A percentile compares a stretch with the other conserved stretches of the same genome.
phyloP scores from a whole-genome alignment of 371 early-diverging fungal genomes.

The Fennellomyces sp. region DNA sequence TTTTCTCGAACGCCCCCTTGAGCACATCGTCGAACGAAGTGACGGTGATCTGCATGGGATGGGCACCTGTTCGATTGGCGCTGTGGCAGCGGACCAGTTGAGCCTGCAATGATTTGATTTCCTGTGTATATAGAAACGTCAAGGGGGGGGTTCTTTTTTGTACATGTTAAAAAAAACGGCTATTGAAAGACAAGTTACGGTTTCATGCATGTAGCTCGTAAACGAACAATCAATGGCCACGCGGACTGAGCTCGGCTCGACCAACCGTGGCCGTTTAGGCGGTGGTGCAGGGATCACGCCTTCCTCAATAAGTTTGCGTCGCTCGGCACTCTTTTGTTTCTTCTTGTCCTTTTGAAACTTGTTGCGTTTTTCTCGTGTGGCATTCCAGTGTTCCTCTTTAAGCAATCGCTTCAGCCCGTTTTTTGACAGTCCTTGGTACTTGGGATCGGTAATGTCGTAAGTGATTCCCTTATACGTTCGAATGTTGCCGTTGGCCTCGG shows the following conservation, averaged over 20 bases:
- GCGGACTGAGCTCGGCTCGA: slow-evolving; percentile 30
- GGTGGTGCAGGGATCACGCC: slow-evolving; percentile 33
- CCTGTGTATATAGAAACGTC: slow-evolving; percentile 13
- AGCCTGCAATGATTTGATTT: slow-evolving; percentile 66
- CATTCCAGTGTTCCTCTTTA: slow-evolving; percentile 42
- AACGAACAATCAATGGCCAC: slow-evolving; percentile 79
- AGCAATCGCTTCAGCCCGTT: slow-evolving; percentile 44
- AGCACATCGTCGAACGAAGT: slow-evolving; percentile 48
- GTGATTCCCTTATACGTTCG: slow-evolving; percentile 30
- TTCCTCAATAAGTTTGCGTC: slow-evolving; percentile 29
- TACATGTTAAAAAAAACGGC: neutral
- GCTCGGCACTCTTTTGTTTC: slow-evolving; percentile 35
- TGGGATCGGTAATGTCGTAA: slow-evolving; percentile 48
- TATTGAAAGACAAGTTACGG: slow-evolving; percentile 35
- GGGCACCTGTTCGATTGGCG: slow-evolving; percentile 54
- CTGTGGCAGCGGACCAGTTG: slow-evolving; percentile 75
- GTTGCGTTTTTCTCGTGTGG: slow-evolving; percentile 26
- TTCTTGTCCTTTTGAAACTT: slow-evolving; percentile 32
- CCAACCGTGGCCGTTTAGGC: slow-evolving; percentile 32
- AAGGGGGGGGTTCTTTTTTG: neutral
- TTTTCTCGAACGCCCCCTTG: slow-evolving; percentile 41
- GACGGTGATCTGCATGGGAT: slow-evolving; percentile 53
- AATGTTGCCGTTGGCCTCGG: slow-evolving; percentile 7
- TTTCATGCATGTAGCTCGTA: slow-evolving; percentile 77
- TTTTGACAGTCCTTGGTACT: slow-evolving; percentile 41